Evolutionary conservation across 352 stramenopile genomes (phyloP), one percentile per base, ranked within the genome.

Genomic region (Phytophthora syringae): DNA sequence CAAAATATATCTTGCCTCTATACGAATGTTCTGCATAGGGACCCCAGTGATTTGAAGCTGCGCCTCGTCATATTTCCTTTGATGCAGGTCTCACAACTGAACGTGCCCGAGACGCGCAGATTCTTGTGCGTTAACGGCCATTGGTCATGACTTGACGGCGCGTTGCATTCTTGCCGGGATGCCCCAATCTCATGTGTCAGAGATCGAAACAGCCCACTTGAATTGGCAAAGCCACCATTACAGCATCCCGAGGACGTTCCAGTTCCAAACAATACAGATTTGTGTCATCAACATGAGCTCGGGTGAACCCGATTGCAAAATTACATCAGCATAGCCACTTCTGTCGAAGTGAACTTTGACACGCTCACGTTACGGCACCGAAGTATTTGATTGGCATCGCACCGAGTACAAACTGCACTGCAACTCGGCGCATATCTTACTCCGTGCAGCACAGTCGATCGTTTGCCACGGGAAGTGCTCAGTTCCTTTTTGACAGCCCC

Each of bases 401-500:
- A 51, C 40, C 15, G 32, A 55, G 21, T 55, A 55, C 9, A 62
- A 28, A 21, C 54, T 54, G 18, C 37, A 39, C 12, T 39, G 32
- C 32, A 39, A 39, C 12, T 39, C 32, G 32, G 32, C 32, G 32
- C 3, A 18, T 51, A 57, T 43, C 45, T 16, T 39, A 51, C 56
- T 39, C 37, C 36, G 37, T 21, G 32, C 16, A 63, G 2, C 15
- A 16, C 48, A 20, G 55, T 42, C 25, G 28, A 45, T 24, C 36
- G 16, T 53, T 21, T 20, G n/a, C 24, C 56, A 39, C 2, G 36
- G 21, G 36, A 43, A 27, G 47, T 64, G 1, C 43, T 25, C 47
- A 64, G 22, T 36, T 61, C 42, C 15, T 47, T 61, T 16, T 61
- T 51, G 10, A 63, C 34, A 43, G 55, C 43, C 6, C 55, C 55